Evolutionary conservation across 2,329 filamentous ascomycete genomes (phyloP).

Genomic region (Cladosporium velox): DNA sequence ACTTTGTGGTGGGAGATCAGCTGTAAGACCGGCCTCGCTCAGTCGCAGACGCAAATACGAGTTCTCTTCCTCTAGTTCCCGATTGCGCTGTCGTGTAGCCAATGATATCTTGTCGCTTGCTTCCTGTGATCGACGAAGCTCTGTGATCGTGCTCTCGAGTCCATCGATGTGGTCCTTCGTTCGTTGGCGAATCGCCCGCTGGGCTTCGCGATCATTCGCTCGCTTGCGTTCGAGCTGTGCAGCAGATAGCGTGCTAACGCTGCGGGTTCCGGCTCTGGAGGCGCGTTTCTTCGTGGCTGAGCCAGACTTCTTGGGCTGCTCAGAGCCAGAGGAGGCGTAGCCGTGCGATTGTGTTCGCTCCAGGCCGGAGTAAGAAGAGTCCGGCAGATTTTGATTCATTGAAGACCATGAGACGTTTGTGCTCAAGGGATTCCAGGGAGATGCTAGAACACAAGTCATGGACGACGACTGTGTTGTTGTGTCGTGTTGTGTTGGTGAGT

Average conservation of each 20-base stretch:
- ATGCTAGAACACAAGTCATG: slow-evolving; percentile 38
- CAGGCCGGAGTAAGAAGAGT: slow-evolving; percentile 26
- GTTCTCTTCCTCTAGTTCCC: slow-evolving; percentile 58
- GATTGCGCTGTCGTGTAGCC: slow-evolving; percentile 55
- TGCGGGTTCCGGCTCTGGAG: slow-evolving; percentile 58
- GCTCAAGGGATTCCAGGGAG: slow-evolving; percentile 35
- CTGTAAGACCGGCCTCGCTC: slow-evolving; percentile 44
- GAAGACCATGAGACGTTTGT: slow-evolving; percentile 35
- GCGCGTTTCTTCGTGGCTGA: slow-evolving; percentile 46
- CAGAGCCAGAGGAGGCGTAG: slow-evolving; percentile 35
- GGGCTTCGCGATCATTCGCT: slow-evolving; percentile 62
- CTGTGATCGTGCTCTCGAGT: slow-evolving; percentile 57
- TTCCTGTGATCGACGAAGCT: slow-evolving; percentile 53
- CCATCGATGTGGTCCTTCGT: slow-evolving; percentile 62
- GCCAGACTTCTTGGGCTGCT: slow-evolving; percentile 22
- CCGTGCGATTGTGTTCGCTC: slow-evolving; percentile 32
- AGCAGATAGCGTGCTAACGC: slow-evolving; percentile 58
- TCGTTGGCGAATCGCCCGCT: slow-evolving; percentile 60
- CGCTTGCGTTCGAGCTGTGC: slow-evolving; percentile 62
- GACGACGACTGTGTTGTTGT: slow-evolving; percentile 14
- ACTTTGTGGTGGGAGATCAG: slow-evolving; percentile 26
- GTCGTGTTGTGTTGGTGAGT: slow-evolving; percentile 6
- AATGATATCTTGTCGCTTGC: slow-evolving; percentile 49
- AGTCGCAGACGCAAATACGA: slow-evolving; percentile 54
- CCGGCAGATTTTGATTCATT: slow-evolving; percentile 33